Percentiles rank a stretch among this genome's conserved stretches.
These are phyloP conservation scores for Sarcodon sp. DNA, from an alignment of 768 basidiomycete genomes.

Conservation along the genomic window DNA sequence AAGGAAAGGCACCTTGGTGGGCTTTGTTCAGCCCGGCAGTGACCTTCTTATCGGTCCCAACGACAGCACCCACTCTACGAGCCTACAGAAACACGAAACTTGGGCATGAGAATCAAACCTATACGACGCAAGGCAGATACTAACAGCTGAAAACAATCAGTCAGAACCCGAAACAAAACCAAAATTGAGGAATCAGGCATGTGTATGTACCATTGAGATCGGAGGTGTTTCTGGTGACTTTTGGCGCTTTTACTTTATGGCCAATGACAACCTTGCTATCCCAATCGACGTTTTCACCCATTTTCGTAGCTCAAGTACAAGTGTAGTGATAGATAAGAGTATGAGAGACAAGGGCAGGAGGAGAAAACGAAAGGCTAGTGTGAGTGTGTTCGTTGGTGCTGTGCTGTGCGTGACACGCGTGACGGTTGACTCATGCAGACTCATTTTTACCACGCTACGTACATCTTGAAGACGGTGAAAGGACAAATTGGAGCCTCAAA, in stretches of 20 bases:
- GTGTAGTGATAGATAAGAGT: neutral
- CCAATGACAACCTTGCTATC: conserved; percentile 67
- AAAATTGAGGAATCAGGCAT: conserved; percentile 3
- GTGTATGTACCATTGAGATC: conserved; percentile 39
- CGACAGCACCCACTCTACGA: conserved; percentile 61
- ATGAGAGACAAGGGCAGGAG: neutral
- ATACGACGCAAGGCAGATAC: conserved; percentile 11
- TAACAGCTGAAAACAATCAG: conserved; percentile 33
- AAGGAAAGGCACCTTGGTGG: conserved; percentile 37
- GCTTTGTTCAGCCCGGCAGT: conserved; percentile 64
- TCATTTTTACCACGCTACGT: too few relatives aligned
- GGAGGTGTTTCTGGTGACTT: conserved; percentile 46
- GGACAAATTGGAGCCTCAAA: too few relatives aligned
- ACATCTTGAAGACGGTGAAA: too few relatives aligned
- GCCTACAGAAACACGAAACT: conserved; percentile 32
- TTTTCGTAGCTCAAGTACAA: conserved; percentile 1
- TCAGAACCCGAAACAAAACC: neutral
- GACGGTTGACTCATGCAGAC: too few relatives aligned
- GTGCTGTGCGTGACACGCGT: too few relatives aligned
- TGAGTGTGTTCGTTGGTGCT: too few relatives aligned
- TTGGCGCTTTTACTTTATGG: conserved; percentile 45
- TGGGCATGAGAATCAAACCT: neutral
- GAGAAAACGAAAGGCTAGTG: neutral
- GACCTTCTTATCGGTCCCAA: conserved; percentile 75
- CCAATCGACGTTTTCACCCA: conserved; percentile 38